These are phyloP conservation scores for Eleusine coracana DNA, from an alignment of 176 grass and related monocot genomes.

Conservation along the genomic window DNA sequence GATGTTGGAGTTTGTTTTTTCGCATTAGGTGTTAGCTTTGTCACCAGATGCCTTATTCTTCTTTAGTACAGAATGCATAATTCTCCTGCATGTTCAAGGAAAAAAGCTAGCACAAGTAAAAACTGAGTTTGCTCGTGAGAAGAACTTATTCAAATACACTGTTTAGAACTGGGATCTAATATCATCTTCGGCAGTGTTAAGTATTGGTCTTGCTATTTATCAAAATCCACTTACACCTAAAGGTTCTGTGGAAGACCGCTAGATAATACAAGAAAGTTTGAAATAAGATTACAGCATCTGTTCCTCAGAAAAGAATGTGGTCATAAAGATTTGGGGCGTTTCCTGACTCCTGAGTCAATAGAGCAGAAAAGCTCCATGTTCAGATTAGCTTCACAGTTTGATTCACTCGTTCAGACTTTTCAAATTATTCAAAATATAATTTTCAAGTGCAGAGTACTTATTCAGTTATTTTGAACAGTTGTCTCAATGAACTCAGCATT, in stretches of 20 bases:
- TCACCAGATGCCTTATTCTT: neutral
- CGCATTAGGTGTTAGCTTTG: neutral
- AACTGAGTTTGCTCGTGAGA: neutral
- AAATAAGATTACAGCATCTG: neutral
- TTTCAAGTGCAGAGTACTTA: neutral
- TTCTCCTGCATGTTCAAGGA: neutral
- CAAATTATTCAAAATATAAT: neutral
- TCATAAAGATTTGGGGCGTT: neutral
- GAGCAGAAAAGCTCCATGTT: neutral
- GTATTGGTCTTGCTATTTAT: conserved; percentile 22
- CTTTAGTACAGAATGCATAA: neutral
- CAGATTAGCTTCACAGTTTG: conserved; percentile 1
- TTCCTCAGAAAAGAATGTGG: conserved; percentile 20
- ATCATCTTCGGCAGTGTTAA: conserved; percentile 10
- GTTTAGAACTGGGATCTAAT: conserved; percentile 12
- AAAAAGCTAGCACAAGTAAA: neutral
- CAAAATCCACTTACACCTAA: conserved; percentile 15
- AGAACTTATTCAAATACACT: conserved; percentile 12
- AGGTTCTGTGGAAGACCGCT: neutral
- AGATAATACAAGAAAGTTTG: conserved; percentile 18
- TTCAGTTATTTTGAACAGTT: conserved; percentile 16
- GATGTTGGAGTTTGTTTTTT: neutral
- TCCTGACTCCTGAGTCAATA: conserved; percentile 16
- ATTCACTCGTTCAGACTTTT: conserved; percentile 35
- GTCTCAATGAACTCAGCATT: neutral